Base-by-base conservation (phyloP, 495 filamentous ascomycete species). In the Choiromyces venosus region DNA sequence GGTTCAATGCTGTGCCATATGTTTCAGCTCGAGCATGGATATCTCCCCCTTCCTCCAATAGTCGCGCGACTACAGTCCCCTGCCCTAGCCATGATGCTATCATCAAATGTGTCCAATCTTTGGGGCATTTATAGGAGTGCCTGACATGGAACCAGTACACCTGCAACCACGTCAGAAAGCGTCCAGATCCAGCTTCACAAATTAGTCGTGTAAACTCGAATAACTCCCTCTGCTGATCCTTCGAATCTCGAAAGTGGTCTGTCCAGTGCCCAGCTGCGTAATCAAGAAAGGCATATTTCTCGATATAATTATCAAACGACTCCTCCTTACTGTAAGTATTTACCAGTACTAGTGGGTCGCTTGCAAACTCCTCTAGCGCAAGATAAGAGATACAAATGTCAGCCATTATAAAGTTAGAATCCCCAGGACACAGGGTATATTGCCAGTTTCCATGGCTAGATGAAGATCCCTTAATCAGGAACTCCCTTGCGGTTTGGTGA, bases 401-500 rank as follows among this genome's bases (percentile, higher is more conserved):
- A 37, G 69, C 61, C 37, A 75, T 39, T 21, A 21, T 65, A 16
- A 68, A 25, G 70, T 68, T 75, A 6, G 73, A 75, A 39, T 75
- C 70, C 35, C 35, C 18, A 6, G 18, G 65, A 65, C 2, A 21
- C 2, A 75, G 21, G 25, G 70, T 44, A 21, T 68, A 46, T 18
- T 75, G 40, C 73, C 73, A 72, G 37, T 64, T 52, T 40, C 39
- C 40, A 29, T 8, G 1, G 36, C 4, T 33, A 36, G n/a, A 0
- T 8, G 33, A 36, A 61, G 69, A 29, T 2, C 5, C 9, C 18
- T 56, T 40, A 19, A 64, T 46, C 65, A 75, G 37, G 44, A 75
- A 75, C 35, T 75, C 70, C 44, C 37, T 75, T 64, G 73, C 65
- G 1, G 73, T 75, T 65, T 68, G 65, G 37, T 75, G 73, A 6